A percentile compares a stretch with the other conserved stretches of the same genome.
These are phyloP conservation scores for Globisporangium nagaii DNA, from an alignment of 352 stramenopile species.

Conservation along the genomic window DNA sequence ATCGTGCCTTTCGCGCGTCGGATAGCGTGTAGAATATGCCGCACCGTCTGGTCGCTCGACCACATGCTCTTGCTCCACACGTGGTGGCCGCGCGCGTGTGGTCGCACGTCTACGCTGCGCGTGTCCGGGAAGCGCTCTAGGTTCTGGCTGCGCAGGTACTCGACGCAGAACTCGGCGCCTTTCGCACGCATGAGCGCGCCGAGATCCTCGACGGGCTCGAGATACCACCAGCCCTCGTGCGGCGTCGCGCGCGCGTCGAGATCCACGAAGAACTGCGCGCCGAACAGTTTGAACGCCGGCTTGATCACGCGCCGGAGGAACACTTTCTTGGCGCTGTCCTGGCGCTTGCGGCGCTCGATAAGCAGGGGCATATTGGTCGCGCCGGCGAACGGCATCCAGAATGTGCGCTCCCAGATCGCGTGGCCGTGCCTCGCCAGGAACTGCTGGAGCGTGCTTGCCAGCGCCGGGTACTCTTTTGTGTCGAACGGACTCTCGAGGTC, in stretches of 20 bases:
- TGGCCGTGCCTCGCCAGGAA: slow-evolving; percentile 19
- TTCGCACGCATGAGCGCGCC: slow-evolving; percentile 10
- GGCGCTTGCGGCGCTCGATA: slow-evolving; percentile 10
- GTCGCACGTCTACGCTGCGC: neutral
- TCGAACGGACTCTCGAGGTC: slow-evolving; percentile 18
- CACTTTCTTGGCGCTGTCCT: slow-evolving; percentile 14
- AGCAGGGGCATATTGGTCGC: neutral
- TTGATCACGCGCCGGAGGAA: slow-evolving; percentile 19
- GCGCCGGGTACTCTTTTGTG: neutral
- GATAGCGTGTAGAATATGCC: slow-evolving; percentile 14
- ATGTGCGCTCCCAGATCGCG: slow-evolving; percentile 28
- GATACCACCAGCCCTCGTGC: slow-evolving; percentile 25
- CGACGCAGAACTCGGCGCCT: slow-evolving; percentile 12
- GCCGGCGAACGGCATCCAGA: slow-evolving; percentile 20
- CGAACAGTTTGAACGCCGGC: slow-evolving; percentile 15
- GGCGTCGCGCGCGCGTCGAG: slow-evolving; percentile 13
- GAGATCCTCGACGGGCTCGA: slow-evolving; percentile 10
- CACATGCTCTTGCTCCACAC: slow-evolving; percentile 27
- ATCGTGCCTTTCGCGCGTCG: slow-evolving; percentile 6
- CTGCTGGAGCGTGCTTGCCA: slow-evolving; percentile 9
- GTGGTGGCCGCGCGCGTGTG: slow-evolving; percentile 7
- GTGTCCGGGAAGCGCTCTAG: slow-evolving; percentile 16
- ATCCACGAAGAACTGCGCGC: slow-evolving; percentile 20
- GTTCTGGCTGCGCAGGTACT: slow-evolving; percentile 20
- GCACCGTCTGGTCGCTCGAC: slow-evolving; percentile 7